Evolutionary conservation across 768 basidiomycete species (phyloP), one percentile per base, ranked within the genome.

Genomic region (Naganishia kalamii): DNA sequence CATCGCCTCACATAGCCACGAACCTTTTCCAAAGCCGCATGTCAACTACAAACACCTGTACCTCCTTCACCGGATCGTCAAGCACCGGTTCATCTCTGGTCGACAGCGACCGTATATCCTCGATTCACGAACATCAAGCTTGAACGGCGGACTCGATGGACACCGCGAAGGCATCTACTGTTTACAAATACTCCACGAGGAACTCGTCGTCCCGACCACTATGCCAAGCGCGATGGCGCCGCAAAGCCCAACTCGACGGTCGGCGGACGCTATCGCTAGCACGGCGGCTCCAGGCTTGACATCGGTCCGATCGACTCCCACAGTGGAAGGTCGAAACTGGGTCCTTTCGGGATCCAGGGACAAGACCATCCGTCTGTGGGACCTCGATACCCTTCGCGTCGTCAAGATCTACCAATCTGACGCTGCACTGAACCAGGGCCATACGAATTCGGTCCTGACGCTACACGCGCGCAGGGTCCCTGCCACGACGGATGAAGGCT

Each of bases 321-420:
- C 62, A 1, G 60, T 71, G 25, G 61, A 48, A 15, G 72, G 72
- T 0, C 51, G 72, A 44, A 70, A 75, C 35, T 77, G 76, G 76
- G 51, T 77, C 19, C 60, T 77, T 13, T 71, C 73, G 40, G 73
- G 75, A 15, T 75, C 74, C n/a, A 66, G 76, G 47, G 76, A 77
- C 65, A 66, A 68, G 37, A 72, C 71, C 4, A 62, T 77, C 7
- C 63, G 76, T 35, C 57, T 77, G 12, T 77, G 76, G 75, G 66
- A 71, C 41, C 60, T 67, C 23, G 54, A 62, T 66, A 57, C 61
- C 4, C 21, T 62, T 7, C 63, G 68, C 33, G 76, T 76, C 4
- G 70, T 76, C 60, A 77, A 74, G 57, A 62, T 77, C 19, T 77
- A 73, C 46, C 62, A 68, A 63, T 67, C 70, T 8, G 43, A 49